Evolutionary conservation across 805 yeast genomes (phyloP), one percentile per base, ranked within the genome.

Genomic region (Debaryomyces tyrocola): DNA sequence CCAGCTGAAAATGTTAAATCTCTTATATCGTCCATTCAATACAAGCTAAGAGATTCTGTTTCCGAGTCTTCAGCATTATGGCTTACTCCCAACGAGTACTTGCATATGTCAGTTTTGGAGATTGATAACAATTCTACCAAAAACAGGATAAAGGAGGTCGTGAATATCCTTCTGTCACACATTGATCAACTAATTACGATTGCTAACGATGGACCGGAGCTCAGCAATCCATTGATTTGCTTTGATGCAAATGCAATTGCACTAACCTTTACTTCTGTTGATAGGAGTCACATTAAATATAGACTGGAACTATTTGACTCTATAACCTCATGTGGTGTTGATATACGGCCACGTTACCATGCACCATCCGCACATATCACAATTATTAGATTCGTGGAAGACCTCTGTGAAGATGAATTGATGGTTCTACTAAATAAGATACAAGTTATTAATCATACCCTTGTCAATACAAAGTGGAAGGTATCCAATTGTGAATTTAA

Each of bases 171-270:
- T 15, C 35, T 24, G 15, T 10, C 15, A 12, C 20, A 15, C 6
- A 31, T 15, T 6, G 35, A 40, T n/a, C 18, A 14, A 9, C 2
- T 40, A 14, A 17, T 40, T 2, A 31, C 7, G 5, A 4, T 28
- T 17, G 33, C 35, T 29, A 40, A 28, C 21, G 20, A 40, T 28
- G 43, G 43, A 6, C 43, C 43, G 2, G 17, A 18, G 3, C 20
- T 40, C n/a, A 14, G 18, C 31, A 12, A 10, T 18, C 43, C 43
- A 15, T 28, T 27, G 35, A 28, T 40, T 18, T 27, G 33, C 20
- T 28, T 40, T 21, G 43, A 40, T 28, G 34, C 33, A 20, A 40
- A 40, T 40, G 43, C 43, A 15, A 27, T 40, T 17, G 43, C 43
- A n/a, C 17, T 40, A 15, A 15, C 43, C 1, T 40, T 40, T 17